Evolutionary conservation across 148 eudicot genomes (phyloP).

Genomic region (Arctostaphylos glauca): DNA sequence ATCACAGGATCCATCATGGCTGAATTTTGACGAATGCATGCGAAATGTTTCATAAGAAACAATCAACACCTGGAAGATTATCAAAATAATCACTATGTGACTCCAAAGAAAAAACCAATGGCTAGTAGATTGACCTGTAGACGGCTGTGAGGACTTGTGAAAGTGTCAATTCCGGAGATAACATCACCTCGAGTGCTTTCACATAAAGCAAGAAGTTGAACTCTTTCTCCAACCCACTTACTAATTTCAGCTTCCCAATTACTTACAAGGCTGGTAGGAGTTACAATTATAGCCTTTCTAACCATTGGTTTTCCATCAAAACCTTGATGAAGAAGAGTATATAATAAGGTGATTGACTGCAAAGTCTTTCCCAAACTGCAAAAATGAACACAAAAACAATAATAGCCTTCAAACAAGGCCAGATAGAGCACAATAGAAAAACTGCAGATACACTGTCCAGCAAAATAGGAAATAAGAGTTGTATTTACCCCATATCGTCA

Average conservation of each 20-base stretch:
- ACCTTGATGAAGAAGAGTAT: conserved; percentile 92
- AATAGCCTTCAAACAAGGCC: not conserved
- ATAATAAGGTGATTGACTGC: conserved; percentile 91
- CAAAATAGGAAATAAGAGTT: conserved; percentile 9
- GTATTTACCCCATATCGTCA: conserved; percentile 96
- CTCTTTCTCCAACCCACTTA: conserved; percentile 93
- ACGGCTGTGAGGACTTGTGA: conserved; percentile 51
- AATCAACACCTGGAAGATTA: conserved; percentile 71
- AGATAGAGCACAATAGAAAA: not conserved
- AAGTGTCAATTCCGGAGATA: conserved; percentile 69
- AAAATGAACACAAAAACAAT: conserved; percentile 12
- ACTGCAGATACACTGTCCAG: not conserved
- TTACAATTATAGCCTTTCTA: conserved; percentile 87
- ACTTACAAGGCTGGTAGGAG: conserved; percentile 97
- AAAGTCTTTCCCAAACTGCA: conserved; percentile 95
- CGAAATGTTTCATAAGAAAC: conserved; percentile 97
- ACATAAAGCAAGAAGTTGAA: conserved; percentile 85
- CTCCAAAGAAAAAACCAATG: conserved; percentile 17
- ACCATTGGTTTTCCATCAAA: conserved; percentile 96
- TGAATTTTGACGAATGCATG: conserved; percentile 82
- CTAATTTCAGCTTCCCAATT: conserved; percentile 98
- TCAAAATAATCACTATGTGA: conserved; percentile 21
- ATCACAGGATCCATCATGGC: conserved; percentile 75
- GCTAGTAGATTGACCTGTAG: conserved; percentile 52
- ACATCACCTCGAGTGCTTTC: conserved; percentile 90